phyloP scores from a whole-genome alignment of 2,329 filamentous ascomycete species.

The Exophiala viscosa region DNA sequence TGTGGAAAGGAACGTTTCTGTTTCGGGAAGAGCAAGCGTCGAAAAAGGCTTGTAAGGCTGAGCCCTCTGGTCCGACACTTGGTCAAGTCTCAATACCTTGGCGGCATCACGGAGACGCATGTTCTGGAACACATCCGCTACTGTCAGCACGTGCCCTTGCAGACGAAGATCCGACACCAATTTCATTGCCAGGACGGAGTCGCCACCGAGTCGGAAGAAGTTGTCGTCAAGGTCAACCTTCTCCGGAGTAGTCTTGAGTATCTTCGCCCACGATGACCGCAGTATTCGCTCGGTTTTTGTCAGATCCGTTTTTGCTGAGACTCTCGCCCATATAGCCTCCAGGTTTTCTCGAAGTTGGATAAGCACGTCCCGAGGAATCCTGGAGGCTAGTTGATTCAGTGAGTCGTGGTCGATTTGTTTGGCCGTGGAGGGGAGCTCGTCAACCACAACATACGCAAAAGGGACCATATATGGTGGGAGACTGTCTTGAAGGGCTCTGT shows the following conservation, averaged over 20 bases:
- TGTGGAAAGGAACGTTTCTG: constrained; percentile 45
- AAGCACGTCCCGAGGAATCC: constrained; percentile 31
- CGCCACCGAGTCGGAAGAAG: constrained; percentile 34
- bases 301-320: constrained; percentile 30
- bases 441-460: constrained; percentile 41
- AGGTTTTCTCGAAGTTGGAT: constrained; percentile 19
- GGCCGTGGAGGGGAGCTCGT: constrained; percentile 33
- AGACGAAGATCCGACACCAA: constrained; percentile 25
- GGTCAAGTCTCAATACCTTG: constrained; percentile 42
- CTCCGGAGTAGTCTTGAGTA: constrained; percentile 41
- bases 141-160: constrained; percentile 26
- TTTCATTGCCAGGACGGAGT: constrained; percentile 33
- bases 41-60: constrained; percentile 49
- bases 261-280: constrained; percentile 5
- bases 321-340: constrained; percentile 35
- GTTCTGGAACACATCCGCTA: constrained; percentile 32
- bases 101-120: constrained; percentile 53
- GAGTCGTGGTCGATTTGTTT: constrained; percentile 35
- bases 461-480: constrained; percentile 50
- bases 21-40: constrained; percentile 43
- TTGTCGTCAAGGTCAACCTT: constrained; percentile 27
- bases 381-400: constrained; percentile 40
- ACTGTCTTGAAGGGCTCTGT: constrained; percentile 41
- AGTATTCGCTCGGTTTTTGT: constrained; percentile 38
- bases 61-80: constrained; percentile 10